A percentile compares a stretch with the other conserved stretches of the same genome.
phyloP scores from a whole-genome alignment of 768 basidiomycete genomes.

The Trametes cinnabarina region DNA sequence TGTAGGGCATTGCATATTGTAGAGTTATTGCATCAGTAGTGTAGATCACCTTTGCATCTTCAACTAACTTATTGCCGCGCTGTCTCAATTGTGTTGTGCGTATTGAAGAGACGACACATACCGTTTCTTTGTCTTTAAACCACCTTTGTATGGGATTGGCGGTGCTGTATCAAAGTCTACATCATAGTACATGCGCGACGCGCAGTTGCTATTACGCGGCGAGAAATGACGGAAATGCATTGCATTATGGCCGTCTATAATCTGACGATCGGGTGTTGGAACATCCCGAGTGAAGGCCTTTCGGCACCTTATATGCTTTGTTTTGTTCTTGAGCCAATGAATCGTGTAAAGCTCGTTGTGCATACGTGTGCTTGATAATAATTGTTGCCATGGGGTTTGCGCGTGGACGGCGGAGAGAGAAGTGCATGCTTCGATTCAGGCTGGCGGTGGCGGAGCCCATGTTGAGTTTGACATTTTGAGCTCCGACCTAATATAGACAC shows the following conservation, averaged over 20 bases:
- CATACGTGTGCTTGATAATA: background rate
- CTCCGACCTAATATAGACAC: conserved; percentile 23
- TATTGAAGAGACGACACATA: background rate
- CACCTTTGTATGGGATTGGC: too few species aligned
- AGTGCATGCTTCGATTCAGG: background rate
- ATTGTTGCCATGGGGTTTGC: background rate
- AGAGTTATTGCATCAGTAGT: conserved; percentile 23
- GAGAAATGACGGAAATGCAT: too few species aligned
- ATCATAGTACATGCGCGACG: too few species aligned
- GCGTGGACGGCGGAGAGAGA: conserved; percentile 2
- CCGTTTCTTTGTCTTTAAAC: too few species aligned
- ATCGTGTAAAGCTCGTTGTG: background rate
- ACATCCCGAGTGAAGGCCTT: too few species aligned
- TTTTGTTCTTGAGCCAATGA: too few species aligned
- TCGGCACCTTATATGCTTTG: too few species aligned
- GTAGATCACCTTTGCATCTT: conserved; percentile 16
- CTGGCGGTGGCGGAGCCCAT: conserved; percentile 14
- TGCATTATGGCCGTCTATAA: too few species aligned
- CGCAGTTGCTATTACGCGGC: too few species aligned
- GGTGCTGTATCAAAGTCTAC: too few species aligned
- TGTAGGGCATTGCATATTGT: conserved; percentile 9
- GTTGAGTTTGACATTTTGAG: conserved; percentile 20
- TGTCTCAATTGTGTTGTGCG: background rate
- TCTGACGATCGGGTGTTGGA: too few species aligned
- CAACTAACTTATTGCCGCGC: conserved; percentile 17